Evolutionary conservation across 345 rosid genomes (phyloP), one percentile per base, ranked within the genome.

Genomic region (Linum tenue): DNA sequence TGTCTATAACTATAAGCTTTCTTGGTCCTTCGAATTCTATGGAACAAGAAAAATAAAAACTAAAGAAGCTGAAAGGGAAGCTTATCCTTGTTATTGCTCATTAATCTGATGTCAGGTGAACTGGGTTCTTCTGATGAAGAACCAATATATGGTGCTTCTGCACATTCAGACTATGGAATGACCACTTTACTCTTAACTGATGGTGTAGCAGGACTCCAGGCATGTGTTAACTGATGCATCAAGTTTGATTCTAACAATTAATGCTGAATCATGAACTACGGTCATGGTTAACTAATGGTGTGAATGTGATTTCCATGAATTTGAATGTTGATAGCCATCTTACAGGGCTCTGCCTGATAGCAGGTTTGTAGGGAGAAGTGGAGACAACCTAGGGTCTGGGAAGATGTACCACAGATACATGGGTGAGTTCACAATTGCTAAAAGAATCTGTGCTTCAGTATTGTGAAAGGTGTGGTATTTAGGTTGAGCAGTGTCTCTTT

Each of bases 121-220:
- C 37, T 76, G 55, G 69, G 63, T 63, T 39, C 67, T 39, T 70
- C 83, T 50, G 64, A 65, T 67, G 85, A 77, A 71, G 86, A 83
- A 79, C 67, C 31, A 22, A 22, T 76, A 65, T 83, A 51, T 73
- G 91, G 94, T 10, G 87, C 96, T 60, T 82, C 89, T 75, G 86
- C 94, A 58, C 97, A 85, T 81, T 87, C 94, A 64, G 98, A 92
- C 76, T 90, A 78, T 72, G 96, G 97, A 71, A 80, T 85, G 87
- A 50, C 87, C 39, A 85, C 98, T 76, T 90, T 87, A 78, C 85
- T 87, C 58, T 82, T 80, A 44, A 84, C 80, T 12, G 89, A 92
- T 76, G 97, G 90, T 48, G 86, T 87, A 72, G 85, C 84, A 37
- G 97, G 98, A 59, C 92, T 92, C 65, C 98, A 92, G 83, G 95